A percentile compares a stretch with the other conserved stretches of the same genome.
Conservation (phyloP, 2,329 filamentous ascomycete genomes). For the Cladophialophora exuberans region DNA sequence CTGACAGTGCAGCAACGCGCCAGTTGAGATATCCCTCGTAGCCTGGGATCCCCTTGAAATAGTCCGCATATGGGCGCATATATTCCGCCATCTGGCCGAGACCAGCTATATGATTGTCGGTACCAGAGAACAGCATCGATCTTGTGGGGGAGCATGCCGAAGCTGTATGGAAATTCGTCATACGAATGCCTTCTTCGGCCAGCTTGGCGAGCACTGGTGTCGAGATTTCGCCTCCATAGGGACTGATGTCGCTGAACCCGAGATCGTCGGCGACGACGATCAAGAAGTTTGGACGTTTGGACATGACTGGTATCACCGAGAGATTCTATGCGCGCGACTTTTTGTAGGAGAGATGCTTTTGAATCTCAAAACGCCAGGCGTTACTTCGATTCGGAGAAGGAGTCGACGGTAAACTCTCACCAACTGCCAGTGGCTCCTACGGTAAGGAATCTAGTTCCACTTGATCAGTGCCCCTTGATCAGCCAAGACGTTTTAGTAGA, state of each 20-base stretch:
- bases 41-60: slow-evolving; percentile 33
- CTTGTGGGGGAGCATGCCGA: slow-evolving; percentile 66
- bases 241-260: slow-evolving; percentile 61
- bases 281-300: slow-evolving; percentile 37
- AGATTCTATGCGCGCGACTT: too few species aligned
- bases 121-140: slow-evolving; percentile 68
- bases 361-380: too few species aligned
- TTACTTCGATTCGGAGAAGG: too few species aligned
- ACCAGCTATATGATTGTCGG: slow-evolving; percentile 40
- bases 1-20: too few species aligned
- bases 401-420: too few species aligned
- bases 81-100: slow-evolving; percentile 37
- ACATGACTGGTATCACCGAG: too few species aligned
- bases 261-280: slow-evolving; percentile 41
- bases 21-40: slow-evolving; percentile 45
- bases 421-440: too few species aligned
- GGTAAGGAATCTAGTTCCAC: too few species aligned
- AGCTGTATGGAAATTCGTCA: slow-evolving; percentile 67
- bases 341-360: too few species aligned
- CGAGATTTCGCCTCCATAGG: slow-evolving; percentile 63
- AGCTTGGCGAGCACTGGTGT: slow-evolving; percentile 62
- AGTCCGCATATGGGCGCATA: slow-evolving; percentile 39
- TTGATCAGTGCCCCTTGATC: too few species aligned
- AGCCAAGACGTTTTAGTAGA: too few species aligned
- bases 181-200: slow-evolving; percentile 57